Evolutionary conservation across 176 grass and related monocot species (phyloP).

Genomic region (Aegilops sharonensis): DNA sequence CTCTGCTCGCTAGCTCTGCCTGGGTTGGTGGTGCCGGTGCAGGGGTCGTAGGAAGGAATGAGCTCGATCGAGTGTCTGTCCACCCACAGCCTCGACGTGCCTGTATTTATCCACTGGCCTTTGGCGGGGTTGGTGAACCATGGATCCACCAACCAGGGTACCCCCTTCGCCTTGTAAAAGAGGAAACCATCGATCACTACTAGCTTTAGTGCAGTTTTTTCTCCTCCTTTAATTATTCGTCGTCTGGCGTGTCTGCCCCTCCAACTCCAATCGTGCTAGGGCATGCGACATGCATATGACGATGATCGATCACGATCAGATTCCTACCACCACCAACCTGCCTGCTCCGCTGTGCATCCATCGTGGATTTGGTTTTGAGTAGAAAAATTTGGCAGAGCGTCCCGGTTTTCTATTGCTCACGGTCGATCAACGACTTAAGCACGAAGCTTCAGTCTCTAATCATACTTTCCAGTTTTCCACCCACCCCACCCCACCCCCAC

Average conservation of each 20-base stretch:
- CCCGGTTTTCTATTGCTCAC: no score
- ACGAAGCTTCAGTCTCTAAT: no score
- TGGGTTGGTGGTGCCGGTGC: background rate
- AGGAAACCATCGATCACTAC: background rate
- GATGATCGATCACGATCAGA: background rate
- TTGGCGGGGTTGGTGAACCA: constrained; percentile 16
- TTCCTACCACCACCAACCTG: background rate
- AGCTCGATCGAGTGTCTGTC: background rate
- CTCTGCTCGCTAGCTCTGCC: background rate
- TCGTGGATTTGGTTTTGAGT: background rate
- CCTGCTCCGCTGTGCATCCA: no score
- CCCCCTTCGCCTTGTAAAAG: background rate
- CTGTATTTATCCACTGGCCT: background rate
- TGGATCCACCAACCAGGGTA: background rate
- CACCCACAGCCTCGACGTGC: background rate
- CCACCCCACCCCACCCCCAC: no score
- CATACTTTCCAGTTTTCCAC: no score
- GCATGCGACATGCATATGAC: background rate
- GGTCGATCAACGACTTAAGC: no score
- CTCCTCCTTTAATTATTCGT: background rate
- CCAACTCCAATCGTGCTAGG: background rate
- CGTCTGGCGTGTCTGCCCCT: no score
- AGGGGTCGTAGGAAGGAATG: background rate
- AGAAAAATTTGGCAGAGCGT: background rate
- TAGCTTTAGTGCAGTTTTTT: background rate